Base-by-base conservation (phyloP, 805 yeast genomes). In the Candida tammaniensis region DNA sequence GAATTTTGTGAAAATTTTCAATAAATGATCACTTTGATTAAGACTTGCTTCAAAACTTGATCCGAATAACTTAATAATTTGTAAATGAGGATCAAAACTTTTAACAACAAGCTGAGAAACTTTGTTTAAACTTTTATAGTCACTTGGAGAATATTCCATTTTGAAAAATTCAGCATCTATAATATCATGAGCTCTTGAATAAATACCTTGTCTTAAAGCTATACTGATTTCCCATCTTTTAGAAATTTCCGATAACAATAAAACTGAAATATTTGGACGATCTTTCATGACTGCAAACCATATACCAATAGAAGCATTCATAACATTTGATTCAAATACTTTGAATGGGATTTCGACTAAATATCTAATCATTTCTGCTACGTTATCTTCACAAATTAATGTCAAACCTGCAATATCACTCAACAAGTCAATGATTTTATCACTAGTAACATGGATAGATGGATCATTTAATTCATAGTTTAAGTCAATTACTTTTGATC, bases 91-190 rank as follows among this genome's bases (percentile, higher is more conserved):
- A 35, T 79, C 78, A 40, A 76, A 61, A 4, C 68, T 55, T 33
- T 68, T 61, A 4, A 72, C 67, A 1, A 80, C 78, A 2, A 54
- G 44, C 2, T 59, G 55, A 0, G 86, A 78, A 21, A 64, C 59
- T 40, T 72, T 76, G 35, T 74, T 74, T 6, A 81, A 70, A 5
- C 66, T 69, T 28, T 67, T 65, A 45, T 78, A 80, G 58, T 83
- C 80, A 29, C 94, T 80, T 8, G 98, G 97, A 1, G 88, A 64
- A 49, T 93, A 93, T 43, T 86, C 93, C 98, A 93, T 93, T 33
- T 68, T 71, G 43, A 75, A 61, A 55, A 68, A 81, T 36, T 81
- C 85, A 16, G 91, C 81, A 36, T 70, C 63, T 1, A 48, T 50
- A 5, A 76, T 54, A 54, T 88, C 95, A 43, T 61, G 60, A 5